Evolutionary conservation across 1,284 basidiomycete species (phyloP).

Genomic region (Chondrostereum purpureum): DNA sequence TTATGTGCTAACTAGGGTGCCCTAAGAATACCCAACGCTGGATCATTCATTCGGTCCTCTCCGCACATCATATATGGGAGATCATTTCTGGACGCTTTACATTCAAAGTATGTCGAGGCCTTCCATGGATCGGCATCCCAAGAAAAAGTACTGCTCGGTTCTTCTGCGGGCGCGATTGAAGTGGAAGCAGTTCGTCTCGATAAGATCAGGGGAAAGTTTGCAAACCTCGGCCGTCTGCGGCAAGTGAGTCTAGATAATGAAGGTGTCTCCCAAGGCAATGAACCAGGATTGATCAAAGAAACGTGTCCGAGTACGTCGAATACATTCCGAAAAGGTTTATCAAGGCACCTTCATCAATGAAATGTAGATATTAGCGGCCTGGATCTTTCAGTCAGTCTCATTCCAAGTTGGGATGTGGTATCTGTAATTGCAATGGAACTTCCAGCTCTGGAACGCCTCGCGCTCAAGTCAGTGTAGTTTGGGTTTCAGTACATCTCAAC

Average conservation of each 20-base stretch:
- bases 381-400: constrained; percentile 76
- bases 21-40: constrained; percentile 46
- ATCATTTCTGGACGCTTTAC: constrained; percentile 72
- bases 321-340: constrained; percentile 6
- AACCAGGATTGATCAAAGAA: constrained; percentile 44
- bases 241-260: constrained; percentile 76
- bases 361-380: constrained; percentile 67
- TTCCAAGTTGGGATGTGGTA: constrained; percentile 69
- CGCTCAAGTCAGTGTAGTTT: constrained; percentile 74
- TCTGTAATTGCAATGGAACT: constrained; percentile 62
- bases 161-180: constrained; percentile 73
- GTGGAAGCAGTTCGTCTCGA: constrained; percentile 84
- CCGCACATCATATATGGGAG: constrained; percentile 51
- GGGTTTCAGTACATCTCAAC: constrained; percentile 10
- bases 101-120: constrained; percentile 68
- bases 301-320: constrained; percentile 66
- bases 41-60: constrained; percentile 70
- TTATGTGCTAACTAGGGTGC: constrained; percentile 13
- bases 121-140: constrained; percentile 43
- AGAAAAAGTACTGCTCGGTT: constrained; percentile 71
- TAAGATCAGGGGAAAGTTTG: constrained; percentile 68
- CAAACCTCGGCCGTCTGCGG: constrained; percentile 60
- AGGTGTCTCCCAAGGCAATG: constrained; percentile 51
- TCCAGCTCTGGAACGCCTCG: constrained; percentile 55
- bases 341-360: constrained; percentile 13